These are phyloP conservation scores for Hanseniaspora meyeri DNA, from an alignment of 805 yeast genomes.

Conservation along the genomic window DNA sequence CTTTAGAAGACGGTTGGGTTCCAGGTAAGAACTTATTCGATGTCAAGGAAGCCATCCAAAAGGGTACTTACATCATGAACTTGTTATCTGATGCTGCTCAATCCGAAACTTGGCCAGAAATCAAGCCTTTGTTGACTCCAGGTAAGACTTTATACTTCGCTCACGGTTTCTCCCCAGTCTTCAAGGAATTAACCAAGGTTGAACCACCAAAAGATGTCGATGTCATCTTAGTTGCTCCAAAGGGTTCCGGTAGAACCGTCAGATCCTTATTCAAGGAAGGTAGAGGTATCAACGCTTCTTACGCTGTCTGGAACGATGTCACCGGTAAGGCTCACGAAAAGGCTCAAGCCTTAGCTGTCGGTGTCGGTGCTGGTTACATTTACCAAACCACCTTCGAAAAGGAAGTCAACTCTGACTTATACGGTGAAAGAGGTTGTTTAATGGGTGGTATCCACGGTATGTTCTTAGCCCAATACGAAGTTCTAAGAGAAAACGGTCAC, in stretches of 20 bases:
- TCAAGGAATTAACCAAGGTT: constrained; percentile 93
- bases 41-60: constrained; percentile 81
- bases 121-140: constrained; percentile 86
- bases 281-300: constrained; percentile 99
- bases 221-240: constrained; percentile 98
- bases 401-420: constrained; percentile 97
- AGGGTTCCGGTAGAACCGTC: constrained; percentile 99
- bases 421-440: constrained; percentile 99
- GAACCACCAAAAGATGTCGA: constrained; percentile 91
- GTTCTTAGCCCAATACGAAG: constrained; percentile 99
- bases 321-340: constrained; percentile 98
- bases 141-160: constrained; percentile 98
- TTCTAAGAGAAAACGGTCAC: constrained; percentile 98
- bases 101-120: constrained; percentile 87
- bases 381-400: constrained; percentile 98
- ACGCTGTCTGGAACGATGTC: constrained; percentile 99
- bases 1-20: constrained; percentile 99
- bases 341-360: constrained; percentile 96
- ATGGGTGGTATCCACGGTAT: constrained; percentile 99
- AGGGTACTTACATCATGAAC: constrained; percentile 95
- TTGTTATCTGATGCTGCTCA: constrained; percentile 98
- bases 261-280: constrained; percentile 99
- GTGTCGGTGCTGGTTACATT: constrained; percentile 99
- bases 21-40: constrained; percentile 97
- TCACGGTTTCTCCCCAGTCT: constrained; percentile 98